Base-by-base conservation (phyloP, 306 rosid genomes). In the Cajanus cajan region DNA sequence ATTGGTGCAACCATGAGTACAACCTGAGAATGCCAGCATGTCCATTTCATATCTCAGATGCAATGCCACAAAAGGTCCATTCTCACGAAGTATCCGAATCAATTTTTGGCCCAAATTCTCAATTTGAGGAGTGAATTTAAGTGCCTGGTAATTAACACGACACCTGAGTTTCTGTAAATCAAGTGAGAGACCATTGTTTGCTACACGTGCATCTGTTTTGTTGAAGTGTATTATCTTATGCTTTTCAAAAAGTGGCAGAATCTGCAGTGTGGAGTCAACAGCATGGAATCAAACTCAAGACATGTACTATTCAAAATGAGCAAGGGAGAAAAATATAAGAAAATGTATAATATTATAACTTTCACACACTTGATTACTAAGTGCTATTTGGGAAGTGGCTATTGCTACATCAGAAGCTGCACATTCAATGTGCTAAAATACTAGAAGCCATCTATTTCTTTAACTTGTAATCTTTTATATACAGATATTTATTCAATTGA, bases 21-120 rank as follows among this genome's bases (percentile, higher is more conserved):
- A 95, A 48, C 99, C 99, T 18, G 99, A 95, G 92, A 95, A 95
- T 52, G 99, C 97, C 85, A 95, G 82, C 99, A 95, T 95, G 80
- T 95, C 98, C 98, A 95, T 95, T 85, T 95, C 98, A 33, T 95
- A 95, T 86, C 98, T 87, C 69, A 95, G 78, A 85, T 95, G 99
- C 92, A 95, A 79, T 33, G 95, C 97, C 84, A 95, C 88, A 76
- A 90, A 88, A 68, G 97, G 90, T 78, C 99, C 99, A 77, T 75
- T 91, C 66, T 90, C 90, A 81, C 54, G 89, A 76, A 95, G 98
- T 3, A 93, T 83, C 63, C 31, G 86, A 62, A 93, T 80, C 86
- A 95, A 80, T 73, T 88, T 95, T 85, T 76, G 77, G 64, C 99
- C 98, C 85, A 95, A 84, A 72, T 88, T 84, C 88, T 93, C 99